Percentiles rank a stretch among this genome's conserved stretches.
Evolutionary conservation across 257 asterid species (phyloP).

Genomic region (Plantago ovata): DNA sequence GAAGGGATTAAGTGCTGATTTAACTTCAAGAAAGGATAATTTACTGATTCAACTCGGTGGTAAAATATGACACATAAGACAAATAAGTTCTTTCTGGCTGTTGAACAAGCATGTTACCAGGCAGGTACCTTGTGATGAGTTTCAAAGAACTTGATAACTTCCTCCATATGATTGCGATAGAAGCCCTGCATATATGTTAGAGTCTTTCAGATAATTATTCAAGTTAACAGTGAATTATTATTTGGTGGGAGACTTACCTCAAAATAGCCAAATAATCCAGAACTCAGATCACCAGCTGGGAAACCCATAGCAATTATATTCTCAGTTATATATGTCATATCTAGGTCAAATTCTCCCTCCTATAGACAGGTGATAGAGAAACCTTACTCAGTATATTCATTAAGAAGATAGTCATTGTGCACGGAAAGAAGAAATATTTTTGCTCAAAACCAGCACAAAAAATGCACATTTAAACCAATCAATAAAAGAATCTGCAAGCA

Average conservation of each 20-base stretch:
- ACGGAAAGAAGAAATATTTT: background rate
- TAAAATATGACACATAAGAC: too few relatives aligned
- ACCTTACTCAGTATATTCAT: slow-evolving; percentile 16
- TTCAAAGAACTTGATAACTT: slow-evolving; percentile 92
- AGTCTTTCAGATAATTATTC: slow-evolving; percentile 21
- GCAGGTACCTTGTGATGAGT: slow-evolving; percentile 83
- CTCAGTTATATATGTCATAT: slow-evolving; percentile 97
- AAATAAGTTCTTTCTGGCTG: background rate
- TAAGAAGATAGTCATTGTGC: slow-evolving; percentile 8
- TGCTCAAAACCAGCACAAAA: background rate
- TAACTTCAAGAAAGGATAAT: background rate
- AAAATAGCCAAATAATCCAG: slow-evolving; percentile 91
- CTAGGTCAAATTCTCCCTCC: slow-evolving; percentile 98
- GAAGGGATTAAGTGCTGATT: too few relatives aligned
- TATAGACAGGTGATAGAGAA: slow-evolving; percentile 31
- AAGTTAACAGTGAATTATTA: slow-evolving; percentile 14
- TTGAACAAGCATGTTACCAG: slow-evolving; percentile 2
- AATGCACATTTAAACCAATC: background rate
- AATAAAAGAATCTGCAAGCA: too few relatives aligned
- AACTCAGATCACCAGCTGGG: slow-evolving; percentile 97
- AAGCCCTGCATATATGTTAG: slow-evolving; percentile 59
- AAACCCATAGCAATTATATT: slow-evolving; percentile 98
- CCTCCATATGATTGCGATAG: slow-evolving; percentile 97
- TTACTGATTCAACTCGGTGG: slow-evolving; percentile 1
- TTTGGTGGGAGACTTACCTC: slow-evolving; percentile 51